Evolutionary conservation across 768 basidiomycete genomes (phyloP), one percentile per base, ranked within the genome.

Genomic region (Pulveroboletus ravenelii): DNA sequence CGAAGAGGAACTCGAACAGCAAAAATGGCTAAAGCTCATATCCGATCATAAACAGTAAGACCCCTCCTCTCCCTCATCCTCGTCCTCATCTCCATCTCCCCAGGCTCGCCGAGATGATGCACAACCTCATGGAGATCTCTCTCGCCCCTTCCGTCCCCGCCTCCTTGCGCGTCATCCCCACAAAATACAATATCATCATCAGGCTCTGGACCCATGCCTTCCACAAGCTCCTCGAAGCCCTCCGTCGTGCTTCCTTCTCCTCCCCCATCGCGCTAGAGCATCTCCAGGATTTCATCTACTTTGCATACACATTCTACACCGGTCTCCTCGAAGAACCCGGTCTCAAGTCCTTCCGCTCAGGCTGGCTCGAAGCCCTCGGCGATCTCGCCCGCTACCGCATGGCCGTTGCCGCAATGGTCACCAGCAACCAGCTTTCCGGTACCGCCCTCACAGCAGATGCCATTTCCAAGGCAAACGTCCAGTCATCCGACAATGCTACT

Each of bases 341-440:
- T 1, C 77, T 98, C 40, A 70, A 66, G 2, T 66, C 72, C 7
- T 96, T 92, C 74, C 82, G 85, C 51, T 73, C 80, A 2, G 84
- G 85, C 15, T 99, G 96, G 96, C 80, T 98, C 45, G 96, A 99
- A 66, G 92, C 94, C 4, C 82, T 99, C 14, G 96, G 96, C 20
- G 96, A 99, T 69, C 78, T 99, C 29, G 93, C 96, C 0, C 78
- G 94, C 32, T 98, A 97, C 67, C 81, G 89, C 45, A 95, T 96
- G 89, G 86, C 87, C 1, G 89, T 97, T n/a, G 89, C 91, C n/a
- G 85, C 84, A 30, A 83, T 93, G 77, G 77, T 89, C 27, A 76
- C 79, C 25, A 76, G 78, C 25, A 75, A 71, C 31, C 62, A 76
- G 5, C 70, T 73, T 15, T 63, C 68, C 4, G 73, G 75, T 3